These are phyloP conservation scores for Tetradesmus obliquus DNA, from an alignment of 139 green algal genomes.

Conservation along the genomic window DNA sequence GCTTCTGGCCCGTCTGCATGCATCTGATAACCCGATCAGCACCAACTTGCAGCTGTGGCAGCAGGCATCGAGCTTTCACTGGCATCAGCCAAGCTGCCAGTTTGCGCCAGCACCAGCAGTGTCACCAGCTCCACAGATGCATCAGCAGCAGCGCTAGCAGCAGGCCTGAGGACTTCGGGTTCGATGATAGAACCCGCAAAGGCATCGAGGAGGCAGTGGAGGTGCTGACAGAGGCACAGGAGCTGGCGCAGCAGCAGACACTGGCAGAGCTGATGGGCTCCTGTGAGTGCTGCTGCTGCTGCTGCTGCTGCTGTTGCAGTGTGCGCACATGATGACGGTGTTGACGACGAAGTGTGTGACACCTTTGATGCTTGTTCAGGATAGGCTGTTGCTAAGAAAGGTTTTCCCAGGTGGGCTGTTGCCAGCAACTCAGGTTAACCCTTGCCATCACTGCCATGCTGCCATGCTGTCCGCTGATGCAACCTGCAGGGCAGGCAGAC, in stretches of 20 bases:
- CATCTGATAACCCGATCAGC: background rate
- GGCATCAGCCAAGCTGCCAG: background rate
- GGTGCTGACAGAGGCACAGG: constrained; percentile 32
- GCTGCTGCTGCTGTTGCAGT: background rate
- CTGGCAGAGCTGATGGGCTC: background rate
- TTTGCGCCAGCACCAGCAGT: background rate
- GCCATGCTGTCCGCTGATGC: no score
- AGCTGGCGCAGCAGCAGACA: constrained; percentile 34
- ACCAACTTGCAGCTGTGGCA: background rate
- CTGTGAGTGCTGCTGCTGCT: background rate
- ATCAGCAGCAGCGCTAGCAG: background rate
- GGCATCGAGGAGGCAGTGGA: constrained; percentile 17
- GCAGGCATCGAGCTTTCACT: background rate
- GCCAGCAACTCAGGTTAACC: no score
- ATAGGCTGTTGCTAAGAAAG: background rate
- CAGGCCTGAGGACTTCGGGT: background rate
- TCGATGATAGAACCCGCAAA: background rate
- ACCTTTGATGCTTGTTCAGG: background rate
- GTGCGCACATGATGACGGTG: no score
- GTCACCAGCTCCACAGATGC: background rate
- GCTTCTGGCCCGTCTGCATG: background rate
- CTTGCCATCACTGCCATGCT: background rate
- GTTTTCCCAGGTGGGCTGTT: no score
- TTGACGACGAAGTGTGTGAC: no score
- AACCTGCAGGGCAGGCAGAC: constrained; percentile 1